Conservation (phyloP, 768 basidiomycete genomes). For the Boletus eberwhitei region DNA sequence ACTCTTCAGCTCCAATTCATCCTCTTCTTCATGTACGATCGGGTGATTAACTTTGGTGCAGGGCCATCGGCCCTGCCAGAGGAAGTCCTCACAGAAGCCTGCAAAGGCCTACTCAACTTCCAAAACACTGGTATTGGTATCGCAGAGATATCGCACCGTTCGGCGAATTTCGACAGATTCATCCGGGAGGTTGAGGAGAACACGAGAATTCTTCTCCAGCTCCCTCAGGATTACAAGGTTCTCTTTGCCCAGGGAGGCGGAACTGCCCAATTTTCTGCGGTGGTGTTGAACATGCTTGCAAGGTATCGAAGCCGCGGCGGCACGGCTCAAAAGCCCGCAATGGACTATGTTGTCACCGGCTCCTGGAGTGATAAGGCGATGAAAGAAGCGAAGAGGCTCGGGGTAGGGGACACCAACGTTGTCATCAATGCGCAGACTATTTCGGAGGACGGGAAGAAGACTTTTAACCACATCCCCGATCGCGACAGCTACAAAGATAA, state of each 20-base stretch:
- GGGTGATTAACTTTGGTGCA: constrained; percentile 88
- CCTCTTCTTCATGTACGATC: constrained; percentile 26
- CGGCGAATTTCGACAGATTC: constrained; percentile 79
- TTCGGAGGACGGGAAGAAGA: constrained; percentile 58
- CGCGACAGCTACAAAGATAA: constrained; percentile 55
- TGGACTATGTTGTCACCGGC: constrained; percentile 93
- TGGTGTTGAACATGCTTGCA: constrained; percentile 88
- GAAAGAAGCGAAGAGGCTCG: constrained; percentile 76
- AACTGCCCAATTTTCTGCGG: constrained; percentile 85
- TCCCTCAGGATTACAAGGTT: constrained; percentile 81
- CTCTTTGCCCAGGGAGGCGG: constrained; percentile 96
- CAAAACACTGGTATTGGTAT: constrained; percentile 90
- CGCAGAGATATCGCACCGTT: constrained; percentile 94
- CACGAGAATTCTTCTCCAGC: constrained; percentile 71
- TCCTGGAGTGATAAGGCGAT: constrained; percentile 87
- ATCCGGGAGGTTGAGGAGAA: constrained; percentile 58
- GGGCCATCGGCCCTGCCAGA: constrained; percentile 92
- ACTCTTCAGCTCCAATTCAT: not conserved
- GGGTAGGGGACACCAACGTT: constrained; percentile 56
- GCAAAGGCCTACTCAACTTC: constrained; percentile 86
- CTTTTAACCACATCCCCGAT: constrained; percentile 78
- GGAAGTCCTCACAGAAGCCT: constrained; percentile 80
- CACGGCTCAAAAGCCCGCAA: constrained; percentile 49
- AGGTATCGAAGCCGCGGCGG: constrained; percentile 72
- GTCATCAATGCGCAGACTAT: constrained; percentile 65